Conservation (phyloP, 78 protist genomes). For the Isochrysis galbana region DNA sequence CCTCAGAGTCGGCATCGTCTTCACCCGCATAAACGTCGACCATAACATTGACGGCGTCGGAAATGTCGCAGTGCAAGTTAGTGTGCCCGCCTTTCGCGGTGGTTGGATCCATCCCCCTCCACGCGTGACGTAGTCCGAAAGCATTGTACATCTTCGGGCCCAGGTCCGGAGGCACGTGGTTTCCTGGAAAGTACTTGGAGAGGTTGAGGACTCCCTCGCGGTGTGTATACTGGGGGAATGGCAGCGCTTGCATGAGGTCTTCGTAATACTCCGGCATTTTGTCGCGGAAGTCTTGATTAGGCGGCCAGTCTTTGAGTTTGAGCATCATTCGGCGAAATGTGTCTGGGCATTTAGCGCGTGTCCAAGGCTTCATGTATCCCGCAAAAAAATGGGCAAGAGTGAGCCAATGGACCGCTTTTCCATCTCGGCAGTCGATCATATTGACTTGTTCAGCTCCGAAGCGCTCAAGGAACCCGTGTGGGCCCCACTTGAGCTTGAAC, state of each 20-base stretch:
- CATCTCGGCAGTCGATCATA: conserved; percentile 16
- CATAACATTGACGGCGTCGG: conserved; percentile 7
- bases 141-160: conserved; percentile 20
- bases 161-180: conserved; percentile 13
- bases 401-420: not conserved
- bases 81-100: conserved; percentile 12
- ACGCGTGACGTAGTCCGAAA: not conserved
- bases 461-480: conserved; percentile 4
- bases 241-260: not conserved
- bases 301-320: conserved; percentile 17
- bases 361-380: not conserved
- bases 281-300: not conserved
- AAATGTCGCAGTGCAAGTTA: conserved; percentile 10
- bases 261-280: not conserved
- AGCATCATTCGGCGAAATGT: not conserved
- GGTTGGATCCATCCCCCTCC: not conserved
- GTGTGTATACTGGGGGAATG: not conserved
- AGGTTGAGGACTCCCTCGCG: conserved; percentile 13
- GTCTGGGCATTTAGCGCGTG: not conserved
- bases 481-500: not conserved
- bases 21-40: not conserved
- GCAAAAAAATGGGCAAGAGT: not conserved
- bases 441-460: conserved; percentile 5
- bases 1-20: not conserved
- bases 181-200: not conserved